A percentile compares a stretch with the other conserved stretches of the same genome.
Evolutionary conservation across 2,329 filamentous ascomycete species (phyloP).

Genomic region (Drechslerella coelobrocha): DNA sequence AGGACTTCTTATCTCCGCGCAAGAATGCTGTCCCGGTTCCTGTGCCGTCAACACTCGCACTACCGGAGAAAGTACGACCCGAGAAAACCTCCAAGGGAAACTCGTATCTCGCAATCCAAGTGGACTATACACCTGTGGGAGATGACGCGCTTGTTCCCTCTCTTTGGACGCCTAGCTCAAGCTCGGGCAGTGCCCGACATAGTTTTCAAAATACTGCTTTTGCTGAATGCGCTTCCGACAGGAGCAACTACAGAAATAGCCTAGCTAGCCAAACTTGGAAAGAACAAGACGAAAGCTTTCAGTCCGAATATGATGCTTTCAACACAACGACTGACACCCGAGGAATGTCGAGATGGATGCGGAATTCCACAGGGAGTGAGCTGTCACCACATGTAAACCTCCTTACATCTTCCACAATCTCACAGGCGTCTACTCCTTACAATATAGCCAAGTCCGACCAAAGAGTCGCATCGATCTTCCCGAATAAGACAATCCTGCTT

Average conservation of each 20-base stretch:
- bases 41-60: constrained; percentile 27
- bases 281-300: constrained; percentile 27
- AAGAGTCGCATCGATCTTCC: neutral
- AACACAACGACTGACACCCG: neutral
- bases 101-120: constrained; percentile 54
- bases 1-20: constrained; percentile 38
- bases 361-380: constrained; percentile 45
- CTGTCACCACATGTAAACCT: constrained; percentile 21
- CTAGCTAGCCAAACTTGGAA: constrained; percentile 35
- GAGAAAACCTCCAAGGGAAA: constrained; percentile 52
- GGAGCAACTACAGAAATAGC: constrained; percentile 28
- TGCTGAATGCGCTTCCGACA: constrained; percentile 35
- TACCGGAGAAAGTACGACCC: constrained; percentile 38
- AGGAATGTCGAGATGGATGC: constrained; percentile 30
- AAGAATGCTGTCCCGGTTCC: constrained; percentile 28
- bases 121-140: constrained; percentile 52
- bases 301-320: constrained; percentile 18
- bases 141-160: constrained; percentile 18
- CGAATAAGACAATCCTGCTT: constrained; percentile 6
- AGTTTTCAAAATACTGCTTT: constrained; percentile 27
- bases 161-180: constrained; percentile 39
- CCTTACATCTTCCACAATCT: constrained; percentile 13
- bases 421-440: constrained; percentile 1
- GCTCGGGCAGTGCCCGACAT: constrained; percentile 17
- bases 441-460: constrained; percentile 11